Conservation (phyloP, 1,139 yeast genomes). For the Hemisphaericaspora subhashii region DNA sequence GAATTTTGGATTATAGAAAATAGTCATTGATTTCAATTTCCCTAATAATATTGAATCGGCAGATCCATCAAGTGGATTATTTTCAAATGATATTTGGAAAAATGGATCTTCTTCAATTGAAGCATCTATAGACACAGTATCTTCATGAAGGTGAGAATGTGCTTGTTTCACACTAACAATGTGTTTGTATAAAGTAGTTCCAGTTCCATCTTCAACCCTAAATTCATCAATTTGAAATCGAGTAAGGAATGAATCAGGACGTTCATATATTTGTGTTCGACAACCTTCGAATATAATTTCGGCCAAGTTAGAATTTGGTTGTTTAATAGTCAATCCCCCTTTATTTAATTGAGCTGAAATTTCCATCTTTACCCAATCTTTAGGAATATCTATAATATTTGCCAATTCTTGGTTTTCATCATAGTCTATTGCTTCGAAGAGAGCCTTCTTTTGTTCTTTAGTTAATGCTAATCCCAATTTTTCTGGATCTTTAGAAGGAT, state of each 20-base stretch:
- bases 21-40: slow-evolving; percentile 81
- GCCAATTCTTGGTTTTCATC: slow-evolving; percentile 62
- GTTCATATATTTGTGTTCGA: slow-evolving; percentile 66
- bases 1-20: slow-evolving; percentile 81
- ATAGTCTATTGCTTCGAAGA: slow-evolving; percentile 92
- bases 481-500: slow-evolving; percentile 16
- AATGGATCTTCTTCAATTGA: slow-evolving; percentile 54
- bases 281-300: slow-evolving; percentile 84
- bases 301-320: slow-evolving; percentile 54
- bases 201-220: slow-evolving; percentile 84
- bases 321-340: slow-evolving; percentile 73
- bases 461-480: slow-evolving; percentile 40
- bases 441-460: slow-evolving; percentile 75
- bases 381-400: slow-evolving; percentile 65
- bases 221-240: slow-evolving; percentile 78
- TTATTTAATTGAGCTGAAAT: slow-evolving; percentile 66
- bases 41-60: slow-evolving; percentile 80
- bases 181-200: slow-evolving; percentile 71
- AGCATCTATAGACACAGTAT: slow-evolving; percentile 6
- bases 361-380: slow-evolving; percentile 68
- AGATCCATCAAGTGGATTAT: slow-evolving; percentile 76
- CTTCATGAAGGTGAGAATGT: slow-evolving; percentile 30
- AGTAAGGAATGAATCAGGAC: slow-evolving; percentile 76
- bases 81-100: slow-evolving; percentile 79
- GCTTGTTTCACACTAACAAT: slow-evolving; percentile 82